Evolutionary conservation across 2,329 filamentous ascomycete genomes (phyloP).

Genomic region (Pyrenochaeta sp.): DNA sequence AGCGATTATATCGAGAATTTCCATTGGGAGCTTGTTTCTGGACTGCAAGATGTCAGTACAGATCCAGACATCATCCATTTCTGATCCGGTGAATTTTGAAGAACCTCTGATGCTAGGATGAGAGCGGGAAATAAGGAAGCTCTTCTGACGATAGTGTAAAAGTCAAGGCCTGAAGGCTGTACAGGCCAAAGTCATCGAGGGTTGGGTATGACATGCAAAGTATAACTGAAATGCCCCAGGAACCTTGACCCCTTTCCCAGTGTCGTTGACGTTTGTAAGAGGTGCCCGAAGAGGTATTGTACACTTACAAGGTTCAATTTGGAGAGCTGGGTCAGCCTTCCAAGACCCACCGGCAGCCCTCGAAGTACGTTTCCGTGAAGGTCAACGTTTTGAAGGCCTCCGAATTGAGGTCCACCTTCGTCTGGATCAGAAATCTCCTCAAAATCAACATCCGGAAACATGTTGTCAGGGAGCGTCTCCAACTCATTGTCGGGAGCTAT

Average conservation of each 20-base stretch:
- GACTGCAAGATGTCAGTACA: slow-evolving; percentile 62
- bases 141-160: too few species aligned
- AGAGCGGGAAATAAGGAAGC: too few species aligned
- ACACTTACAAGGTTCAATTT: slow-evolving; percentile 80
- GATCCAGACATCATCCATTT: too few species aligned
- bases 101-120: too few species aligned
- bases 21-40: slow-evolving; percentile 79
- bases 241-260: too few species aligned
- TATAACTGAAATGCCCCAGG: too few species aligned
- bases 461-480: slow-evolving; percentile 71
- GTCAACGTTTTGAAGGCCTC: slow-evolving; percentile 80
- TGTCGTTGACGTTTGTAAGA: neutral
- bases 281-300: too few species aligned
- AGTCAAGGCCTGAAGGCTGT: too few species aligned
- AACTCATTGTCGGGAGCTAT: slow-evolving; percentile 91
- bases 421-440: slow-evolving; percentile 68
- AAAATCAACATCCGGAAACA: slow-evolving; percentile 75
- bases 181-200: too few species aligned
- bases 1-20: slow-evolving; percentile 74
- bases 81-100: too few species aligned
- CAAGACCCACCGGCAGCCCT: slow-evolving; percentile 76
- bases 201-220: too few species aligned
- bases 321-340: slow-evolving; percentile 75
- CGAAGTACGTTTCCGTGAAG: slow-evolving; percentile 83
- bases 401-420: slow-evolving; percentile 76